A percentile compares a stretch with the other conserved stretches of the same genome.
phyloP scores from a whole-genome alignment of 129 eudicot species.

The Artemisia annua region DNA sequence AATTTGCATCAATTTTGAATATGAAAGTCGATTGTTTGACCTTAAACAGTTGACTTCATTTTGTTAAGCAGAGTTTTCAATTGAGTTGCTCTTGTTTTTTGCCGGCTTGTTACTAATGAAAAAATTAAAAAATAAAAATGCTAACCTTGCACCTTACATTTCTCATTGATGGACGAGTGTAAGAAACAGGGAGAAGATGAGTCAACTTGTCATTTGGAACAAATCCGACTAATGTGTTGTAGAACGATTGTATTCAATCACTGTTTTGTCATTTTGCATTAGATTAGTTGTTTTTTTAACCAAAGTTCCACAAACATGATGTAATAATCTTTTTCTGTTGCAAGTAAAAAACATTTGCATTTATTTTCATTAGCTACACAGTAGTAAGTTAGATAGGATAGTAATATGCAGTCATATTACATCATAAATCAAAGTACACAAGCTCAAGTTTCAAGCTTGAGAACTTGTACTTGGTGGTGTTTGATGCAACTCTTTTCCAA shows the following conservation, averaged over 20 bases:
- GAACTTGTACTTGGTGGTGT: slow-evolving; percentile 11
- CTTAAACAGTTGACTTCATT: too few relatives aligned
- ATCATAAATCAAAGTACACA: slow-evolving; percentile 13
- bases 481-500: slow-evolving; percentile 31
- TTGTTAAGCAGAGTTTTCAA: too few relatives aligned
- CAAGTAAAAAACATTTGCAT: background rate
- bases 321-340: background rate
- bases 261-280: too few relatives aligned
- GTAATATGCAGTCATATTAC: slow-evolving; percentile 16
- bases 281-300: background rate
- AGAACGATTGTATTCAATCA: background rate
- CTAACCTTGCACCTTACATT: background rate
- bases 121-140: too few relatives aligned
- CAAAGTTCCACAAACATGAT: too few relatives aligned
- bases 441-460: slow-evolving; percentile 19
- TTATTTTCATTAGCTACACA: slow-evolving; percentile 1
- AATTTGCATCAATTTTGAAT: too few relatives aligned
- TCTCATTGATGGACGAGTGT: background rate
- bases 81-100: background rate
- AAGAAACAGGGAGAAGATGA: background rate
- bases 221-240: slow-evolving; percentile 15
- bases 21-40: background rate
- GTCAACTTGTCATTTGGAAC: background rate
- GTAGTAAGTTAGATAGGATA: background rate
- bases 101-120: background rate